Conservation (phyloP, 176 grass and related monocot genomes). For the Bonia amplexicaulis region DNA sequence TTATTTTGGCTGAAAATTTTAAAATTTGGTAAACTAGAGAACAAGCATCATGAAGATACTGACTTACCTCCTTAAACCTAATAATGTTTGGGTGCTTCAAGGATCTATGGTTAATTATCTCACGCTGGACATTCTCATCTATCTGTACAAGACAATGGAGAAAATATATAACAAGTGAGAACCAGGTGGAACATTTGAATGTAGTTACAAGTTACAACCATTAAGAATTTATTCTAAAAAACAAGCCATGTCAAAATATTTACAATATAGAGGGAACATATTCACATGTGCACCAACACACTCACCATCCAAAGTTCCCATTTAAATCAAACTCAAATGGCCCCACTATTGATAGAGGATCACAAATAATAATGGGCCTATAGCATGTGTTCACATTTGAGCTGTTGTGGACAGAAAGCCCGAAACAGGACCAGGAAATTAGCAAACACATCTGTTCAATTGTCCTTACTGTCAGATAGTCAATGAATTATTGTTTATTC, state of each 20-base stretch:
- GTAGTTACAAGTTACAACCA: neutral
- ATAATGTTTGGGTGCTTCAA: constrained; percentile 98
- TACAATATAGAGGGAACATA: neutral
- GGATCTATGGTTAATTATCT: constrained; percentile 98
- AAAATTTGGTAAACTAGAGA: neutral
- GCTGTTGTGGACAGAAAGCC: neutral
- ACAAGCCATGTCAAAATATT: neutral
- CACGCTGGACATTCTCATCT: constrained; percentile 98
- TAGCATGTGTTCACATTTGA: constrained; percentile 9
- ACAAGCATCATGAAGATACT: neutral
- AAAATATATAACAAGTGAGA: constrained; percentile 31
- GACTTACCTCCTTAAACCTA: constrained; percentile 95
- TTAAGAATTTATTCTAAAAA: neutral
- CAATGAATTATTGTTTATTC: neutral
- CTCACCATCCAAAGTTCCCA: neutral
- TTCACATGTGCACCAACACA: neutral
- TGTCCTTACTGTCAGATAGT: constrained; percentile 1
- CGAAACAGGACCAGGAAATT: neutral
- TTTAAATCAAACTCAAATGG: constrained; percentile 12
- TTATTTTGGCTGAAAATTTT: neutral
- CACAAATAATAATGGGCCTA: neutral
- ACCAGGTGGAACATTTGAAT: neutral
- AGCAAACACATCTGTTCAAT: neutral
- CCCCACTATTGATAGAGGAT: neutral
- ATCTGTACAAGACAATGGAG: constrained; percentile 58